Evolutionary conservation across 2,329 filamentous ascomycete species (phyloP).

Genomic region (Pleomassaria siparia): DNA sequence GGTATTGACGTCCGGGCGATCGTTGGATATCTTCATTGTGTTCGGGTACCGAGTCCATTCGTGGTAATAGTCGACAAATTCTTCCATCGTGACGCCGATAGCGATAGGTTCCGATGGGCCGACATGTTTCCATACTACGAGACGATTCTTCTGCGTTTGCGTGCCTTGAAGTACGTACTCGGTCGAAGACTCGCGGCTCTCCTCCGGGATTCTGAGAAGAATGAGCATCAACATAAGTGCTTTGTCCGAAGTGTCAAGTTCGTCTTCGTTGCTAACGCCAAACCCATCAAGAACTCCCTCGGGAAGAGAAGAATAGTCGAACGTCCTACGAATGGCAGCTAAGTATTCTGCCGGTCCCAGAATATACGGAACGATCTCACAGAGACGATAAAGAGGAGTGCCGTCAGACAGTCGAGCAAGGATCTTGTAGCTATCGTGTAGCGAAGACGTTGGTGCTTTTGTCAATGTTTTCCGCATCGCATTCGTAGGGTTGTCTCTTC

Average conservation of each 20-base stretch:
- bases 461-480: no score
- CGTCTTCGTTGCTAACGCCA: not conserved
- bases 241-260: not conserved
- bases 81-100: not conserved
- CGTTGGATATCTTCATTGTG: not conserved
- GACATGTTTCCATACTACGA: not conserved
- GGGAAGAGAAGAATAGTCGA: not conserved
- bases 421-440: not conserved
- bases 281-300: not conserved
- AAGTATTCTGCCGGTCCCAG: not conserved
- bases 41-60: not conserved
- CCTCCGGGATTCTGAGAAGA: not conserved
- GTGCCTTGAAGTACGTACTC: not conserved
- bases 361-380: not conserved
- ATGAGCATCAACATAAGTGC: not conserved
- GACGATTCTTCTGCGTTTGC: not conserved
- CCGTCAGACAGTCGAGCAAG: not conserved
- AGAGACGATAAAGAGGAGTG: not conserved
- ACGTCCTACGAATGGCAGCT: not conserved
- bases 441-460: not conserved
- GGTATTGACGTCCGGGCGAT: not conserved
- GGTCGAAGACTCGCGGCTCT: not conserved
- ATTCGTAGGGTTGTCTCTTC: no score
- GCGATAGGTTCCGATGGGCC: not conserved
- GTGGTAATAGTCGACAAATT: not conserved